phyloP scores from a whole-genome alignment of 306 rosid genomes.

The Acacia acuminata region DNA sequence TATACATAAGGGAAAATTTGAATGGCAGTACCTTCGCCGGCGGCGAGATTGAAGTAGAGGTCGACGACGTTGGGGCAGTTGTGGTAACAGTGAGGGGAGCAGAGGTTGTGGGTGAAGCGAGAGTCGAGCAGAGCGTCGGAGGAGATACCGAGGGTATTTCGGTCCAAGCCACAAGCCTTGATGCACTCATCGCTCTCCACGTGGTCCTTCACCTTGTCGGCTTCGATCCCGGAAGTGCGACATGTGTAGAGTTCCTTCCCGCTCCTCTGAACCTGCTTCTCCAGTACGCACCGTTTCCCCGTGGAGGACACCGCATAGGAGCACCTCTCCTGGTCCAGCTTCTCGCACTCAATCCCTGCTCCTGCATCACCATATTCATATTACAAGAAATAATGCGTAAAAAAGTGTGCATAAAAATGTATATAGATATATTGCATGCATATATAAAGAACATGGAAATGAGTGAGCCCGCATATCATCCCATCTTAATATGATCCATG shows the following conservation, averaged over 20 bases:
- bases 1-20: too few species aligned
- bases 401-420: not conserved
- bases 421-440: not conserved
- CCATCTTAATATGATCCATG: too few species aligned
- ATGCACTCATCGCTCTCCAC: conserved; percentile 56
- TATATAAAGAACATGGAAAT: not conserved
- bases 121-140: conserved; percentile 58
- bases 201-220: conserved; percentile 47
- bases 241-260: conserved; percentile 58
- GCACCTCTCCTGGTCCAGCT: conserved; percentile 44
- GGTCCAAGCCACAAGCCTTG: conserved; percentile 56
- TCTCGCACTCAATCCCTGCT: conserved; percentile 51
- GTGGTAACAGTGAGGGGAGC: conserved; percentile 56
- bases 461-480: not conserved
- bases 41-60: conserved; percentile 70
- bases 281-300: conserved; percentile 64
- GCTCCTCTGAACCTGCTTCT: conserved; percentile 53
- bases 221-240: conserved; percentile 54
- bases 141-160: conserved; percentile 54
- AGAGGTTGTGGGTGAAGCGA: conserved; percentile 48
- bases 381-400: too few species aligned
- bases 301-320: conserved; percentile 61
- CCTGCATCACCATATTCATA: not conserved
- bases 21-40: conserved; percentile 56
- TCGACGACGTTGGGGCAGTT: conserved; percentile 63